Base-by-base conservation (phyloP, 768 basidiomycete genomes). In the Termitomyces sp. region DNA sequence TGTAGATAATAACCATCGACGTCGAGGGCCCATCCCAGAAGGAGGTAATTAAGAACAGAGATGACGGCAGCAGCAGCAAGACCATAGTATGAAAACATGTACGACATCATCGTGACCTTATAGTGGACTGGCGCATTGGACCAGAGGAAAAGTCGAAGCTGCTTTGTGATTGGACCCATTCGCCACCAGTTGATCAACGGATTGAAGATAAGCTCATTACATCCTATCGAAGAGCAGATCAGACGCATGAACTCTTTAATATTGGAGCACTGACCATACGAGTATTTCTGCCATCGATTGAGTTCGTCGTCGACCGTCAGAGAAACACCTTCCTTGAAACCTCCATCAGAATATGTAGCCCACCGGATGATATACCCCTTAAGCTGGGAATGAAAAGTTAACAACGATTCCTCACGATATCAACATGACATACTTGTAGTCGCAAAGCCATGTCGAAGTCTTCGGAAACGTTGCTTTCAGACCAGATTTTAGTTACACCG, bases 281-380 rank as follows among this genome's bases (percentile, higher is more conserved):
- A 75, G 58, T 90, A 91, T 66, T 94, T 96, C 58, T 94, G 90
- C 93, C 93, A 96, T 2, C 93, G 71, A 62, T 94, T 94, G 9
- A 96, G 73, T 67, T 96, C 93, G 63, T 96, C 93, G 50, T 93
- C 91, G 53, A 84, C 85, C 0, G 93, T 94, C 15, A 96, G 74
- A 0, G 88, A 90, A 19, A 96, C 93, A 58, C 93, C 93, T 64
- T 96, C 93, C 72, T 93, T 89, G 76, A 94, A 95, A 2, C 83
- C 88, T 46, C 90, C 84, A 21, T 88, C 79, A 1, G 84, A 87
- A 68, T 95, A 95, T 0, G 88, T 90, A 28, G 91, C 87, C 92
- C 89, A 87, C 44, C 88, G 84, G 59, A 91, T 89, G 60, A 81
- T 83, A 65, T 89, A 90, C 0, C 85, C 88, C 63, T 82, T 73